Evolutionary conservation across 1,139 yeast species (phyloP).

Genomic region (Taphrina communis): DNA sequence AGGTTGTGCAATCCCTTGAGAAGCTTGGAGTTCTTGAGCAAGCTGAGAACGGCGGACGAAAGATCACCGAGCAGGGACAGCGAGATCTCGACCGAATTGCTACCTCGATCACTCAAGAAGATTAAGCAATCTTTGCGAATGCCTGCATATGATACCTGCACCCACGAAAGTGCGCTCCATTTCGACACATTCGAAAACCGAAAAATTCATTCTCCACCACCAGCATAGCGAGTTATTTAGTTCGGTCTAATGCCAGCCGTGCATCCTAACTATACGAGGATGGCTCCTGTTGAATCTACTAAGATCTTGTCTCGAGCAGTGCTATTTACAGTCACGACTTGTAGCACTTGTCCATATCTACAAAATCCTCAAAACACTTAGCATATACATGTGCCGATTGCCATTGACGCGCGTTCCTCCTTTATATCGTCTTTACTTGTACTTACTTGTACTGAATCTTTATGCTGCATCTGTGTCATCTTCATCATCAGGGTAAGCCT

Average conservation of each 20-base stretch:
- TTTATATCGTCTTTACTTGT: too few species aligned
- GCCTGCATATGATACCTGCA: neutral
- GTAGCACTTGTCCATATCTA: slow-evolving; percentile 3
- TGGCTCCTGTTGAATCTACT: too few species aligned
- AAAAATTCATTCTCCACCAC: neutral
- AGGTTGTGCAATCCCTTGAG: slow-evolving; percentile 96
- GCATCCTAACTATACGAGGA: too few species aligned
- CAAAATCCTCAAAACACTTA: neutral
- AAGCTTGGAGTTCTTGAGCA: slow-evolving; percentile 97
- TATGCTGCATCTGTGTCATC: neutral
- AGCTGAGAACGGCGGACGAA: slow-evolving; percentile 99
- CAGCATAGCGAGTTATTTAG: slow-evolving; percentile 14
- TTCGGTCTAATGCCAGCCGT: too few species aligned
- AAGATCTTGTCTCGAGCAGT: too few species aligned
- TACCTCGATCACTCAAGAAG: slow-evolving; percentile 93
- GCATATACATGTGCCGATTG: neutral
- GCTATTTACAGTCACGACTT: neutral
- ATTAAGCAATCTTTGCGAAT: slow-evolving; percentile 33
- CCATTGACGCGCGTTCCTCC: too few species aligned
- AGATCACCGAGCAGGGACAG: slow-evolving; percentile 99
- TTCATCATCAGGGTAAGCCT: slow-evolving; percentile 23
- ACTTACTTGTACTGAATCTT: too few species aligned
- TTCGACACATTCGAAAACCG: neutral
- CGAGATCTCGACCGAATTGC: slow-evolving; percentile 99
- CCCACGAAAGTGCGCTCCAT: neutral